These are phyloP conservation scores for Phytophthora megakarya DNA, from an alignment of 352 stramenopile species.

Conservation along the genomic window DNA sequence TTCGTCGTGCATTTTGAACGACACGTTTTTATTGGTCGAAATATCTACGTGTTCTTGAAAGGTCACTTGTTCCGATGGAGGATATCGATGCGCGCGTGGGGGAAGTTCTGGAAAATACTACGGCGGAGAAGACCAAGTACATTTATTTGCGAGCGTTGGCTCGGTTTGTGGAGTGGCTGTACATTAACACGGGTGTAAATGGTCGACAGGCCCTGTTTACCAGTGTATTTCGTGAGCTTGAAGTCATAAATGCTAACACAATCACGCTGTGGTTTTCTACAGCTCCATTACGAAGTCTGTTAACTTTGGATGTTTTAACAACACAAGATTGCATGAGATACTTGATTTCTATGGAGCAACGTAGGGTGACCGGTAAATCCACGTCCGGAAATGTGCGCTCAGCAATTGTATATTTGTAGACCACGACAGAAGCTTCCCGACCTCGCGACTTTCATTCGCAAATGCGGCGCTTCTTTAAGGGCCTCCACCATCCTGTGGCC, in stretches of 20 bases:
- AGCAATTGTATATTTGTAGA: background rate
- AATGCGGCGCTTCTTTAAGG: slow-evolving; percentile 1
- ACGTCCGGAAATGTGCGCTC: slow-evolving; percentile 3
- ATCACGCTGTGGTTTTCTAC: background rate
- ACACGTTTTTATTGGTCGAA: too few species aligned
- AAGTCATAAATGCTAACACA: background rate
- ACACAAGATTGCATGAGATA: slow-evolving; percentile 5
- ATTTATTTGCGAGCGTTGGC: background rate
- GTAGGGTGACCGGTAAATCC: slow-evolving; percentile 1
- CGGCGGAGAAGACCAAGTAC: background rate
- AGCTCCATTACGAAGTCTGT: background rate
- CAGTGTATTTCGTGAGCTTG: background rate
- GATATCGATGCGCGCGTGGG: background rate
- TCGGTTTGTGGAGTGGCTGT: background rate
- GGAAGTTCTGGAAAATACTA: background rate
- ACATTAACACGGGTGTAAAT: background rate
- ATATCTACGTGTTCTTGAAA: too few species aligned
- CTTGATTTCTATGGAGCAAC: background rate
- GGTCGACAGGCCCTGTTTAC: background rate
- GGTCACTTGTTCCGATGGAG: too few species aligned
- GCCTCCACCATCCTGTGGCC: background rate
- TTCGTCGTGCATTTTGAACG: too few species aligned
- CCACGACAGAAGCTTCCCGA: background rate
- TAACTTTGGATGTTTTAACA: background rate
- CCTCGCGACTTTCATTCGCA: background rate